Conservation (phyloP, 2,329 filamentous ascomycete species). For the Penicillium sclerotigenum region DNA sequence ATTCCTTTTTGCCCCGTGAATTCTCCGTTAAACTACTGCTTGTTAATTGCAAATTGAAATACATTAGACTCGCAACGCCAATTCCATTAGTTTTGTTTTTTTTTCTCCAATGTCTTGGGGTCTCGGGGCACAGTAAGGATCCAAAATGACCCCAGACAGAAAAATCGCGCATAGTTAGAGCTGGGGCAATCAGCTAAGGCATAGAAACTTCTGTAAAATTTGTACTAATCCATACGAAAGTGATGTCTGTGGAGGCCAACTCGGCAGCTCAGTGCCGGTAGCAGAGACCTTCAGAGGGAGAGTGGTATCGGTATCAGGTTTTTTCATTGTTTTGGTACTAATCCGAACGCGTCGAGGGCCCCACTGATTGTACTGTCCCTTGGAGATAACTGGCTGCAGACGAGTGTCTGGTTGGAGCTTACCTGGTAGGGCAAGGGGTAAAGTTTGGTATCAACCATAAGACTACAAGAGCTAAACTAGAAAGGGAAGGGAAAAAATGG, state of each 20-base stretch:
- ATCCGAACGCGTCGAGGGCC: background rate
- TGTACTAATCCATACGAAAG: conserved; percentile 10
- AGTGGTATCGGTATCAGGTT: conserved; percentile 8
- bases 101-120: conserved; percentile 6
- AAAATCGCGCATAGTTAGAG: conserved; percentile 30
- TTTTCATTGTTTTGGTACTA: conserved; percentile 8
- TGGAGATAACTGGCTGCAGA: conserved; percentile 4
- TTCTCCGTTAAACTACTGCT: conserved; percentile 10
- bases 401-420: conserved; percentile 1
- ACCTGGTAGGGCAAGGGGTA: conserved; percentile 14
- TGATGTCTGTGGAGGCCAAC: conserved; percentile 14
- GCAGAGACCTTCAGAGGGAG: background rate
- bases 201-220: conserved; percentile 4
- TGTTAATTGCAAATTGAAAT: conserved; percentile 4
- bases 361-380: background rate
- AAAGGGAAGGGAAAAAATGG: background rate
- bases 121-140: conserved; percentile 7
- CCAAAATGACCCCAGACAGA: conserved; percentile 6
- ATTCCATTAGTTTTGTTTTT: conserved; percentile 9
- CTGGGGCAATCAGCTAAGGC: conserved; percentile 17
- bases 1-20: conserved; percentile 7
- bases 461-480: background rate
- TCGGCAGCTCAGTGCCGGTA: conserved; percentile 25
- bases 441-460: conserved; percentile 5
- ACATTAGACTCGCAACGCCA: conserved; percentile 3